Evolutionary conservation across 2,329 filamentous ascomycete species (phyloP).

Genomic region (Fusarium marasasianum): DNA sequence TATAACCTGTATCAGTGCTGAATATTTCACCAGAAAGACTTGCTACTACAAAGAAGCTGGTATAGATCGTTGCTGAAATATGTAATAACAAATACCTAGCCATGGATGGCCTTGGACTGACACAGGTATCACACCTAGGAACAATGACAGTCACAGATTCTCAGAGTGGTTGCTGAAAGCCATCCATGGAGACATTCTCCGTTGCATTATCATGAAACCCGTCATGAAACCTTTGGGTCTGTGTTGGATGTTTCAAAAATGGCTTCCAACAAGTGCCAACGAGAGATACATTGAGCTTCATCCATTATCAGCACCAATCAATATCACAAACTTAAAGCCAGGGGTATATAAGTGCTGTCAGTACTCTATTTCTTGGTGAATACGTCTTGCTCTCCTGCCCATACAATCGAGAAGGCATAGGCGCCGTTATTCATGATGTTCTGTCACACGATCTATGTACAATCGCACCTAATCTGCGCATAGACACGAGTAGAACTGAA

Average conservation of each 20-base stretch:
- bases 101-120: not conserved
- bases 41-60: not conserved
- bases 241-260: not conserved
- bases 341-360: not conserved
- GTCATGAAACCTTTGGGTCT: not conserved
- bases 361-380: not conserved
- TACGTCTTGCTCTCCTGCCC: not conserved
- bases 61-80: too few relatives aligned
- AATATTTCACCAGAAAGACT: not conserved
- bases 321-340: not conserved
- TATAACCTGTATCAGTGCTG: too few relatives aligned
- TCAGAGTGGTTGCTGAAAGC: too few relatives aligned
- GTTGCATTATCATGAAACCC: not conserved
- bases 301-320: not conserved
- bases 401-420: not conserved
- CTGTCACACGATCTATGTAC: not conserved
- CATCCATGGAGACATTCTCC: not conserved
- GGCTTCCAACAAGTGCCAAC: not conserved
- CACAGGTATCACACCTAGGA: not conserved
- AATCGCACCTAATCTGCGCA: not conserved
- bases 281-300: not conserved
- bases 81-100: too few relatives aligned
- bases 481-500: not conserved
- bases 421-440: not conserved
- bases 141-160: not conserved